Conservation (phyloP, 805 yeast genomes). For the Priceomyces castillae region DNA sequence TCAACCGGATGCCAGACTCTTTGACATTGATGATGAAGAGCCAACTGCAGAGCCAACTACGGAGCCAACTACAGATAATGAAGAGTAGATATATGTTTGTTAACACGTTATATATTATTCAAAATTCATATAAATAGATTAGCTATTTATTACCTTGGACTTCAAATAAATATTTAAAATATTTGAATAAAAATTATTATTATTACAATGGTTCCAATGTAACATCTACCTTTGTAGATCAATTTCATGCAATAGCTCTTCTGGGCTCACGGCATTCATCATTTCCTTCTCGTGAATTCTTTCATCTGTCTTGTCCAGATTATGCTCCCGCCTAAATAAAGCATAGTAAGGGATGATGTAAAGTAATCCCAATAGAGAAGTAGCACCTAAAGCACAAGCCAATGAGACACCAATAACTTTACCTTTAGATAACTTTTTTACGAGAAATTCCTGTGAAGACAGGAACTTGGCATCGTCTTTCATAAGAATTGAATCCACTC, state of each 20-base stretch:
- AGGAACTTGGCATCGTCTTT: conserved; percentile 34
- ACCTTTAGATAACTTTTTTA: conserved; percentile 30
- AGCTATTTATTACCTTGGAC: neutral
- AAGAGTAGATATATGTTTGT: no score
- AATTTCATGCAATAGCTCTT: conserved; percentile 43
- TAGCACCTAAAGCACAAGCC: conserved; percentile 46
- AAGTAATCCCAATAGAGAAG: conserved; percentile 38
- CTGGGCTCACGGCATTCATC: conserved; percentile 44
- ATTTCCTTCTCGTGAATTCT: conserved; percentile 44
- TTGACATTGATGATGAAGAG: conserved; percentile 29
- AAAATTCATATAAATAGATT: neutral
- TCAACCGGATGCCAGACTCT: conserved; percentile 16
- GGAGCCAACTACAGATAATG: no score
- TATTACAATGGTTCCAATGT: neutral
- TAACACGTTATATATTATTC: neutral
- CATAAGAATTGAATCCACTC: conserved; percentile 29
- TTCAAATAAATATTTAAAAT: neutral
- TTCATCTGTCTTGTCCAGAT: conserved; percentile 18
- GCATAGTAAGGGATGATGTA: conserved; percentile 39
- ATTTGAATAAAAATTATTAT: neutral
- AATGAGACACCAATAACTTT: conserved; percentile 45
- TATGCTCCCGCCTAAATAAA: conserved; percentile 26
- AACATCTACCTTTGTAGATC: conserved; percentile 35
- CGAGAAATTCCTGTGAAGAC: conserved; percentile 32
- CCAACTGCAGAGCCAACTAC: neutral